Base-by-base conservation (phyloP, 495 filamentous ascomycete species). In the Amniculicola lignicola region DNA sequence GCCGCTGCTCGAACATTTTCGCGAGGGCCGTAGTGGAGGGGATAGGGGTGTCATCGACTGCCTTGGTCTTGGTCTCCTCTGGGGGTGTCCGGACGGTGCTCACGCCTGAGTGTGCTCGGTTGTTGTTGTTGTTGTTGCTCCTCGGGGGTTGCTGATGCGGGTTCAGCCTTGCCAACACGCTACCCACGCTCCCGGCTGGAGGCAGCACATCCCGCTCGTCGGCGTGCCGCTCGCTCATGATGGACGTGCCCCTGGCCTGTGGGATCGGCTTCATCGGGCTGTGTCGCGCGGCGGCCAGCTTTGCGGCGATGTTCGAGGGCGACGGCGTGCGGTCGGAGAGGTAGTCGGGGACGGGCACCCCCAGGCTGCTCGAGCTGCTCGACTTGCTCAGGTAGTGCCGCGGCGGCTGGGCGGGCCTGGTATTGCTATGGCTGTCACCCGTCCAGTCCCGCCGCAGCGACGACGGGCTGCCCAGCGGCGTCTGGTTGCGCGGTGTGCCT, bases 1-100 rank as follows among this genome's bases (percentile, higher is more conserved):
- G 49, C 33, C 50, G 41, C 37, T 62, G 62, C 68, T 88, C 84
- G 58, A 85, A 88, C 57, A 86, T 70, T 14, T 76, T 73, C 42
- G 86, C 79, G 16, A 86, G 69, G 7, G 80, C 74, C 15, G 72
- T 80, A 0, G 82, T 84, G 2, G 80, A 72, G 46, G 70, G 64
- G 18, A 82, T 81, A 2, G 81, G 72, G 0, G 69, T 73, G n/a
- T 74, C 68, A 62, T 85, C 82, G n/a, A 72, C 67, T n/a, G 57
- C 25, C 24, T 50, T 52, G n/a, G 57, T 24, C 24, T 50, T 52
- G 3, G 15, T 14, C 11, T 52, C 35, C 24, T 12, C 40, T 16
- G 10, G 23, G 5, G 27, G n/a, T 18, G 21, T 21, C 14, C 33
- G 40, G 19, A 51, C 37, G 11, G 52, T 41, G 46, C 40, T 51